Conservation (phyloP, 139 green algal genomes). For the Zygnema cylindricum region DNA sequence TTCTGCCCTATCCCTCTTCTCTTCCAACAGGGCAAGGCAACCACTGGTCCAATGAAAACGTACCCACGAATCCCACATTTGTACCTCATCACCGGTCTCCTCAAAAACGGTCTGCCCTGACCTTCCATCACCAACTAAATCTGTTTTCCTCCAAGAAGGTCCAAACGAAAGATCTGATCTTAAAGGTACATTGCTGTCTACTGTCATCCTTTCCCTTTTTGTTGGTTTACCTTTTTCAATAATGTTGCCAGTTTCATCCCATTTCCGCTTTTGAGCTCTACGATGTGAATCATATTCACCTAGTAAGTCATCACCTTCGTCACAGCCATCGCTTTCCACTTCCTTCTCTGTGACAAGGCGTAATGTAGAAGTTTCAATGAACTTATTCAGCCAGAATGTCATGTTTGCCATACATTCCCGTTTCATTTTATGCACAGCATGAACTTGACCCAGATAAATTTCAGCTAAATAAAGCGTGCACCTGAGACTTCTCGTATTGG, state of each 20-base stretch:
- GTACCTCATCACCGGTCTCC: neutral
- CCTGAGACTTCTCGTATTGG: neutral
- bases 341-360: too few species aligned
- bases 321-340: too few species aligned
- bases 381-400: neutral
- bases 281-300: too few species aligned
- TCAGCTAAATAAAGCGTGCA: neutral
- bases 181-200: neutral
- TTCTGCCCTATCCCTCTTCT: neutral
- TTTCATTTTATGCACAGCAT: neutral
- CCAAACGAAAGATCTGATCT: neutral
- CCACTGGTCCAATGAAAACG: neutral
- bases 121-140: neutral
- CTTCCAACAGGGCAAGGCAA: neutral
- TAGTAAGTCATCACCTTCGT: too few species aligned
- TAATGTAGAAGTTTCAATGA: neutral
- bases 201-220: neutral
- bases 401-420: neutral
- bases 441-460: neutral
- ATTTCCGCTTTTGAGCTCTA: too few species aligned
- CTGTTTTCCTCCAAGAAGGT: neutral
- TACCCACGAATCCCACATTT: constrained; percentile 5
- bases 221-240: neutral
- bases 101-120: too few species aligned
- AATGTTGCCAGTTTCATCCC: neutral